Conservation (phyloP, 257 asterid species). For the Solanum neorickii region DNA sequence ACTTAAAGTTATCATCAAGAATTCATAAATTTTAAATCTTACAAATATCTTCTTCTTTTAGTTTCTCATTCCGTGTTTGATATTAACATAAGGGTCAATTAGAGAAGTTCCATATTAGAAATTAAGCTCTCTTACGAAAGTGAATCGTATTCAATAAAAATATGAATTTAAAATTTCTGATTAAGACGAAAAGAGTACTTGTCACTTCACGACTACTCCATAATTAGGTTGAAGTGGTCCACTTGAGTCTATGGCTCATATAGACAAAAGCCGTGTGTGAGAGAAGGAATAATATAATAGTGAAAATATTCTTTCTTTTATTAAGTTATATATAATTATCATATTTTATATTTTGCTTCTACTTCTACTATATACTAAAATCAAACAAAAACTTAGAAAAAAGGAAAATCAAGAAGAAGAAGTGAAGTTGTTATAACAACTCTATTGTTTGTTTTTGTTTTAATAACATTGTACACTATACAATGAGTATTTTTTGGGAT, state of each 20-base stretch:
- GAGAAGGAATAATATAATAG: conserved; percentile 4
- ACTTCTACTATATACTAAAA: not conserved
- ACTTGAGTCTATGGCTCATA: conserved; percentile 54
- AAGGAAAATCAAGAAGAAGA: not conserved
- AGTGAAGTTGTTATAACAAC: not conserved
- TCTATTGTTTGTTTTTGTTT: not conserved
- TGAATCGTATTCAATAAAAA: accelerated
- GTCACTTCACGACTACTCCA: accelerated
- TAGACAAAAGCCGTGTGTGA: conserved; percentile 44
- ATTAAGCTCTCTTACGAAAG: not conserved
- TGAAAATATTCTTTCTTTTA: not conserved
- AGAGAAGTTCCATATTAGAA: not conserved
- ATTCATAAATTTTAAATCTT: not conserved
- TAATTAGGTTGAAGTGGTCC: conserved; percentile 38
- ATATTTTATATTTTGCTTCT: not conserved
- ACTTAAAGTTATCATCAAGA: accelerated
- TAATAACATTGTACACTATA: not conserved
- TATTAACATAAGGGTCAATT: not conserved
- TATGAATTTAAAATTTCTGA: accelerated
- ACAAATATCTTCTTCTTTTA: not conserved
- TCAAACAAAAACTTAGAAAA: conserved; percentile 19
- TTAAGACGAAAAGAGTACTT: not conserved
- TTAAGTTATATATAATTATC: not conserved
- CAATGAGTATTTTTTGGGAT: not conserved
- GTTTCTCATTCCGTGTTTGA: not conserved